These are phyloP conservation scores for Colletotrichum camelliae DNA, from an alignment of 2,329 filamentous ascomycete species.

Conservation along the genomic window DNA sequence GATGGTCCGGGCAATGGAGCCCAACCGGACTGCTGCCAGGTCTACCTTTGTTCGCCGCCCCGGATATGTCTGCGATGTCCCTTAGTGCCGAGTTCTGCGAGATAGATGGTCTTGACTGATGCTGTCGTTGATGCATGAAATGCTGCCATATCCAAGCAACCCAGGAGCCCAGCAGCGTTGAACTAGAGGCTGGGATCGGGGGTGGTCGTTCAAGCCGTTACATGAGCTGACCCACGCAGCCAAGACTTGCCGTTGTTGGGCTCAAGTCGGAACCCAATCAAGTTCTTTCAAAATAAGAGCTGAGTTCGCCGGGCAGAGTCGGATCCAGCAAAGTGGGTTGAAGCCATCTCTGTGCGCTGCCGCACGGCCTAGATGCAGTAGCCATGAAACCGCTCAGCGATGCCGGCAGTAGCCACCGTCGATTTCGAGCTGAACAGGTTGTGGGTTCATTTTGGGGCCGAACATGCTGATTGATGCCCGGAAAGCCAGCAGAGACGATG, in stretches of 20 bases:
- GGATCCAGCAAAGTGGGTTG: neutral
- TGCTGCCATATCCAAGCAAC: neutral
- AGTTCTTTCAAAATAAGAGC: neutral
- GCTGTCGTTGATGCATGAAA: neutral
- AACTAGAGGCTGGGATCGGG: neutral
- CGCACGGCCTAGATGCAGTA: conserved; percentile 1
- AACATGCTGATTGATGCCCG: neutral
- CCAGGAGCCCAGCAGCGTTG: neutral
- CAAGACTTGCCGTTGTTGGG: neutral
- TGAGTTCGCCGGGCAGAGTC: neutral
- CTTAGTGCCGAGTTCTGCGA: neutral
- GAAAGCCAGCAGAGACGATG: neutral
- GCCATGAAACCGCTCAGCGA: conserved; percentile 4
- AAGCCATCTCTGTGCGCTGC: conserved; percentile 9
- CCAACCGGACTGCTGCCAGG: neutral
- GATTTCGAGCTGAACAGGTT: neutral
- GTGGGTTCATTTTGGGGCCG: neutral
- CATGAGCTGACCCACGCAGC: neutral
- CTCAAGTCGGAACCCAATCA: neutral
- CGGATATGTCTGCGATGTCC: neutral
- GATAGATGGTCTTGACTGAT: neutral
- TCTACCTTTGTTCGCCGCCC: neutral
- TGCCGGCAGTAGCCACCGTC: neutral
- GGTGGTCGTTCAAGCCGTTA: neutral
- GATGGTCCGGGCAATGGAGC: neutral